Evolutionary conservation across 2,329 filamentous ascomycete genomes (phyloP), one percentile per base, ranked within the genome.

Genomic region (Eutypa lata): DNA sequence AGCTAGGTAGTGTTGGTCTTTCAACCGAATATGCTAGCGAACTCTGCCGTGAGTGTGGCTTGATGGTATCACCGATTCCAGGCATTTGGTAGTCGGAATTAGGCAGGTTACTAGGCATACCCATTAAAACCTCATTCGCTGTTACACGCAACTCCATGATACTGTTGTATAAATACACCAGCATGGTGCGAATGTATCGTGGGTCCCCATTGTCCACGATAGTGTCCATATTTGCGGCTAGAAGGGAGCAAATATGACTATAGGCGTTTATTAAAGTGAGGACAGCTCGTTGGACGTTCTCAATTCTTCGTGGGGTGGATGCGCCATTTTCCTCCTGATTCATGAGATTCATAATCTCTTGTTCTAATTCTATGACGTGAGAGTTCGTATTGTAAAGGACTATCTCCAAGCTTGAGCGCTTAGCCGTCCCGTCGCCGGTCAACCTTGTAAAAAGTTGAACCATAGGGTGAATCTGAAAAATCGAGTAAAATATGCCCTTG

Each of bases 341-440:
- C 49, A 86, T 82, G 53, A 86, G 82, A 55, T 78, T 81, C 62
- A 86, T 81, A 19, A 88, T 83, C 60, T 86, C 83, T 55, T 81
- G 78, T 61, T 87, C 84, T 7, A 87, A 71, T 61, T 87, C 81
- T 64, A 86, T 81, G 3, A 88, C 83, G 55, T 87, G 84, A 1
- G 79, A 82, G 54, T 83, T 84, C 11, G 84, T 86, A 64, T 86
- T 86, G 68, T 86, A 87, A 55, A 87, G 84, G 26, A 87, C 82
- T 52, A 84, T 80, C 61, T 87, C 84, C 11, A 88, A 77, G 57
- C 83, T 86, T 3, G 83, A 86, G 48, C 82, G 74, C 63, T 84
- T 84, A 21, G 77, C 73, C 10, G 81, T 81, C 31, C 79, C 81
- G 54, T 87, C 83, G 58, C 78, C 82, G 47, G 82, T 80, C 47